Percentiles rank a stretch among this genome's conserved stretches.
Conservation (phyloP, 2,329 filamentous ascomycete genomes). For the Raffaelea ambrosiae region DNA sequence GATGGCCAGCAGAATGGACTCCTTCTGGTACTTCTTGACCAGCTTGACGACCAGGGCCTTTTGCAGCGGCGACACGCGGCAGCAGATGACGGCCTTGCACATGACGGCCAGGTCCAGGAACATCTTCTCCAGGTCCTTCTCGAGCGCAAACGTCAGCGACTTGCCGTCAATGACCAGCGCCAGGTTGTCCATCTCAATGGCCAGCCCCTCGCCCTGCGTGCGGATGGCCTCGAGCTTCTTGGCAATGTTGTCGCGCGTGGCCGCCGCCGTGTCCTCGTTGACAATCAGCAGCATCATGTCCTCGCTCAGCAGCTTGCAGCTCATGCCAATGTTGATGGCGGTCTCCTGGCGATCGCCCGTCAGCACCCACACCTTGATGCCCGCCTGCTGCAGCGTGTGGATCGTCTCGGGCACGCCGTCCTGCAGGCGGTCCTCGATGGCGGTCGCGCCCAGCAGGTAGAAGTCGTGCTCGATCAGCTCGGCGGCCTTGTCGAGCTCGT, state of each 20-base stretch:
- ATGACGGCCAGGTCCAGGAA: conserved; percentile 89
- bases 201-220: conserved; percentile 67
- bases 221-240: conserved; percentile 91
- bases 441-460: conserved; percentile 84
- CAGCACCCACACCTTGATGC: conserved; percentile 97
- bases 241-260: conserved; percentile 77
- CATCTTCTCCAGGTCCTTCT: conserved; percentile 85
- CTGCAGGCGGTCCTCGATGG: conserved; percentile 93
- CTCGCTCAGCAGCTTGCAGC: conserved; percentile 94
- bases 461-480: conserved; percentile 93
- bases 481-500: conserved; percentile 93
- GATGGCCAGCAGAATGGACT: conserved; percentile 87
- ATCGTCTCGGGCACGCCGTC: conserved; percentile 98
- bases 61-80: conserved; percentile 91
- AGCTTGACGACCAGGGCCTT: conserved; percentile 97
- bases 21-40: conserved; percentile 84
- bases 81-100: conserved; percentile 99
- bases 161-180: conserved; percentile 95
- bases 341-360: conserved; percentile 97
- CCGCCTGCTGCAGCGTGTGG: conserved; percentile 89
- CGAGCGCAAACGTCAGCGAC: conserved; percentile 84
- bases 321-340: conserved; percentile 99
- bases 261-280: conserved; percentile 75
- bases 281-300: conserved; percentile 97
- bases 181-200: conserved; percentile 69